Evolutionary conservation across 768 basidiomycete species (phyloP).

Genomic region (Pisolithus tinctorius): DNA sequence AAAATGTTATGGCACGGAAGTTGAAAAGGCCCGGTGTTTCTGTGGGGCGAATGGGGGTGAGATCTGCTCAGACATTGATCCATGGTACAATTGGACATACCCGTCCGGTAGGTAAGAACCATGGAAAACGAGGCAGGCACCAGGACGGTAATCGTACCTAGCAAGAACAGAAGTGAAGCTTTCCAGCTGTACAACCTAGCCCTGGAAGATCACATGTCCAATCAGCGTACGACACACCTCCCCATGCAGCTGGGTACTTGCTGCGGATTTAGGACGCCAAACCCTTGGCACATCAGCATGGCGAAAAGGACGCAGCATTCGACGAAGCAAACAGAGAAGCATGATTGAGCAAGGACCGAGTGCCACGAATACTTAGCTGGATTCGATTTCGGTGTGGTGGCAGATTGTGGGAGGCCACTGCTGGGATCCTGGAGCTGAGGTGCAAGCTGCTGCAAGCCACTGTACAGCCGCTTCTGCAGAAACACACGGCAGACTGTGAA

Average conservation of each 20-base stretch:
- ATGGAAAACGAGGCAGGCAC: constrained; percentile 61
- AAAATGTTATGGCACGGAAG: constrained; percentile 12
- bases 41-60: constrained; percentile 3
- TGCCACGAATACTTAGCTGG: constrained; percentile 34
- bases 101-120: constrained; percentile 41
- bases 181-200: constrained; percentile 63
- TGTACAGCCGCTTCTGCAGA: constrained; percentile 51
- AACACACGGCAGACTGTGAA: constrained; percentile 57
- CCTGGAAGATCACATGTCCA: constrained; percentile 26
- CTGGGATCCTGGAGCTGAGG: constrained; percentile 19
- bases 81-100: constrained; percentile 8
- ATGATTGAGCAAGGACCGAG: constrained; percentile 45
- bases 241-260: constrained; percentile 27
- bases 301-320: constrained; percentile 70
- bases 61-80: not conserved
- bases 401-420: constrained; percentile 16
- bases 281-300: constrained; percentile 66
- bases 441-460: constrained; percentile 47
- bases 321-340: constrained; percentile 67
- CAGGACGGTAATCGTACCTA: constrained; percentile 55
- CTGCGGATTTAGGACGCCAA: constrained; percentile 47
- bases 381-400: constrained; percentile 13
- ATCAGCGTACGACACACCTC: constrained; percentile 1
- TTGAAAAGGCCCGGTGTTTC: constrained; percentile 21
- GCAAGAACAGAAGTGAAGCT: constrained; percentile 55